Conservation (phyloP, 345 rosid species). For the Ricinus communis region DNA sequence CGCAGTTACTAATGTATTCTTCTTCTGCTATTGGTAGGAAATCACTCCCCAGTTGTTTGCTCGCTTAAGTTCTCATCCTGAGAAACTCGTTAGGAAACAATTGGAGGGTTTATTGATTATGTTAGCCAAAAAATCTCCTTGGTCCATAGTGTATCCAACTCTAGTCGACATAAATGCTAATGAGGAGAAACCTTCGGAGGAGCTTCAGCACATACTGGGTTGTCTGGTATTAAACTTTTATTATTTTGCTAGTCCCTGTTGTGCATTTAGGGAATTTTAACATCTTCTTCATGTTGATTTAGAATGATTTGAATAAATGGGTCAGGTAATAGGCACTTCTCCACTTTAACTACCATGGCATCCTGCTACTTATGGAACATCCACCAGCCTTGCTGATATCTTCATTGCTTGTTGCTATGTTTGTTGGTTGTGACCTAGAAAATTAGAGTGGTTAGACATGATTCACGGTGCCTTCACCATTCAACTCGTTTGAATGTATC, state of each 20-base stretch:
- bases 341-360: neutral
- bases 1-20: neutral
- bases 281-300: slow-evolving; percentile 5
- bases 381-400: neutral
- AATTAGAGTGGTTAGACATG: neutral
- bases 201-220: slow-evolving; percentile 72
- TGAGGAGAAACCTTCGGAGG: slow-evolving; percentile 70
- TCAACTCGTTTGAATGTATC: neutral
- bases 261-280: neutral
- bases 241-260: slow-evolving; percentile 5
- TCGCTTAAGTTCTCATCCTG: slow-evolving; percentile 87
- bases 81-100: slow-evolving; percentile 75
- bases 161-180: slow-evolving; percentile 79
- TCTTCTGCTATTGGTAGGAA: slow-evolving; percentile 47
- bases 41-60: slow-evolving; percentile 87
- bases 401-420: neutral
- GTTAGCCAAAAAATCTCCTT: slow-evolving; percentile 83
- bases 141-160: slow-evolving; percentile 85
- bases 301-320: slow-evolving; percentile 2
- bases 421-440: slow-evolving; percentile 4
- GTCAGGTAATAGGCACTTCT: neutral
- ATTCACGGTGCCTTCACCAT: neutral
- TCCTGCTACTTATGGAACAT: slow-evolving; percentile 3
- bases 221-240: slow-evolving; percentile 61
- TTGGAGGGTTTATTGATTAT: slow-evolving; percentile 70